A percentile compares a stretch with the other conserved stretches of the same genome.
Conservation (phyloP, 345 rosid genomes). For the Ceriops tagal region DNA sequence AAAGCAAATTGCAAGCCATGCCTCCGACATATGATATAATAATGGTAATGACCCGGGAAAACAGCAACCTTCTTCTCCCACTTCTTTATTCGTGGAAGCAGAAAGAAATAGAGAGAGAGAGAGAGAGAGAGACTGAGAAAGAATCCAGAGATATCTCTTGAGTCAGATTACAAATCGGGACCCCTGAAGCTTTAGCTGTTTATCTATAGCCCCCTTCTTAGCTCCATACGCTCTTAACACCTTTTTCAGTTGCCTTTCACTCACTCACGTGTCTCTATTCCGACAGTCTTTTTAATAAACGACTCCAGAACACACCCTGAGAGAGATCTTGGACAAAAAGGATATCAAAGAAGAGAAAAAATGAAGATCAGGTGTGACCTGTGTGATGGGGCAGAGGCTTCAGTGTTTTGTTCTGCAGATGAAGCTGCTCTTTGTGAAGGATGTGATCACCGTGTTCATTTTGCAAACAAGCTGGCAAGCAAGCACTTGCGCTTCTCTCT, state of each 20-base stretch:
- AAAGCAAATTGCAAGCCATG: no score
- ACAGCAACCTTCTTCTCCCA: neutral
- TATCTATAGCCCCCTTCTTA: slow-evolving; percentile 4
- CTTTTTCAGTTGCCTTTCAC: slow-evolving; percentile 21
- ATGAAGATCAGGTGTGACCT: slow-evolving; percentile 85
- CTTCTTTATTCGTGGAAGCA: neutral
- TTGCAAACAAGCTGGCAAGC: slow-evolving; percentile 64
- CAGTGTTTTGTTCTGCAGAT: slow-evolving; percentile 65
- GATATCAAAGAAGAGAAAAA: neutral
- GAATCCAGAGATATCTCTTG: neutral
- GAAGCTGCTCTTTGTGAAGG: slow-evolving; percentile 71
- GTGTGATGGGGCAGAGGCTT: slow-evolving; percentile 56
- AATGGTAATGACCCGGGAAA: neutral
- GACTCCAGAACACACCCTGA: neutral
- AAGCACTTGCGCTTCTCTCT: slow-evolving; percentile 65
- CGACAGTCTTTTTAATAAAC: neutral
- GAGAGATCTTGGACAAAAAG: neutral
- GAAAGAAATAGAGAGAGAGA: neutral
- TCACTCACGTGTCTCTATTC: neutral
- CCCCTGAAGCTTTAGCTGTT: slow-evolving; percentile 18
- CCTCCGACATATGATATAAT: neutral
- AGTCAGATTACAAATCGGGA: slow-evolving; percentile 18
- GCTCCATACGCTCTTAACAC: slow-evolving; percentile 24
- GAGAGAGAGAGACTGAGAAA: neutral
- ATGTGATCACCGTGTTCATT: slow-evolving; percentile 69